Percentiles rank a stretch among this genome's conserved stretches.
Evolutionary conservation across 2,329 filamentous ascomycete species (phyloP).

Genomic region (Talaromyces rugulosus): DNA sequence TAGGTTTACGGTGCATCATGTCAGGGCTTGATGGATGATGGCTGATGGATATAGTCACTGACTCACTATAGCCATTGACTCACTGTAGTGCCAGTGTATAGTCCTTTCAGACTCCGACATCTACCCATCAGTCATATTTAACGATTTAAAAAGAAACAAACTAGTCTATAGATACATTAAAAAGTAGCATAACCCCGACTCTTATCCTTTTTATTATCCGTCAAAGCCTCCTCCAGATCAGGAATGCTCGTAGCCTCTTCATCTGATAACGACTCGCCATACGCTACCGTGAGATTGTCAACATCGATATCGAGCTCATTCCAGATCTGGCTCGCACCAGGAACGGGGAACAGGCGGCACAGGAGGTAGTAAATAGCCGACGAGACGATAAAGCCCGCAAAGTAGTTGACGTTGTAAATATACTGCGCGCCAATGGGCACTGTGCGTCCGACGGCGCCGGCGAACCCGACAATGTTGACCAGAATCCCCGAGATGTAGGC

Average conservation of each 20-base stretch:
- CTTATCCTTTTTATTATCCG: conserved; percentile 14
- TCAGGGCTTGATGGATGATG: too few species aligned
- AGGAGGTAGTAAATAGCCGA: conserved; percentile 64
- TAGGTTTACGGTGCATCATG: too few species aligned
- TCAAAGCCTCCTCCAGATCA: conserved; percentile 8
- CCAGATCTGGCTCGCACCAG: conserved; percentile 71
- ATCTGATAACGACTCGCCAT: conserved; percentile 28
- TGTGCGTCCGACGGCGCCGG: conserved; percentile 65
- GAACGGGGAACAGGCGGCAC: conserved; percentile 66
- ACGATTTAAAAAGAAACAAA: not conserved
- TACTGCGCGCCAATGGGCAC: conserved; percentile 78
- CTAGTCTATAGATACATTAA: conserved; percentile 1
- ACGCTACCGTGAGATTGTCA: conserved; percentile 25
- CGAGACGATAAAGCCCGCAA: conserved; percentile 74
- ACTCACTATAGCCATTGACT: not conserved
- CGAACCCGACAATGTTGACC: conserved; percentile 90
- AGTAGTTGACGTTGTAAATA: conserved; percentile 89
- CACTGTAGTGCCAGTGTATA: not conserved
- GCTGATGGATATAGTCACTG: too few species aligned
- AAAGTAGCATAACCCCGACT: conserved; percentile 12
- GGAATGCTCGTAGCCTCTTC: conserved; percentile 19
- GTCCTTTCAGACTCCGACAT: not conserved
- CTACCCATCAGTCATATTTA: not conserved
- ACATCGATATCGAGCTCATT: conserved; percentile 59
- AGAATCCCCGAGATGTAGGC: conserved; percentile 80